Evolutionary conservation across 495 filamentous ascomycete species (phyloP).

Genomic region (Podospora didyma): DNA sequence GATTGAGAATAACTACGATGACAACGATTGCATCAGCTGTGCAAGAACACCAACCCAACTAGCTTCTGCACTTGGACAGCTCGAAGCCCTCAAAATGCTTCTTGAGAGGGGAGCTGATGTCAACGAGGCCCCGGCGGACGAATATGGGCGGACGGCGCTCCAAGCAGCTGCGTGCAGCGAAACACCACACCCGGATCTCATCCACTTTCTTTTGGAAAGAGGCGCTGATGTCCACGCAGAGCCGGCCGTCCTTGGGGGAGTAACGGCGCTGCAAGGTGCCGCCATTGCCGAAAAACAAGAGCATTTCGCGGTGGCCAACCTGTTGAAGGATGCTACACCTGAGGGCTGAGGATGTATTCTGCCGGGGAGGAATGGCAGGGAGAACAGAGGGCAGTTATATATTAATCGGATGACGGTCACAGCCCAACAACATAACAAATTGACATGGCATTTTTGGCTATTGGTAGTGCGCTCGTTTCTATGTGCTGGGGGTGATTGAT

Average conservation of each 20-base stretch:
- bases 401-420: too few species aligned
- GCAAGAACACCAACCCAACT: background rate
- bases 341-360: too few species aligned
- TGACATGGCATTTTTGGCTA: too few species aligned
- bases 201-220: slow-evolving; percentile 5
- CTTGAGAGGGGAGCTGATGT: slow-evolving; percentile 1
- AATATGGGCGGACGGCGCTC: slow-evolving; percentile 8
- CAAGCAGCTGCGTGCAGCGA: slow-evolving; percentile 1
- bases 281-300: too few species aligned
- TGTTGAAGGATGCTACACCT: too few species aligned
- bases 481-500: too few species aligned
- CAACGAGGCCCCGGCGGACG: slow-evolving; percentile 2
- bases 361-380: too few species aligned
- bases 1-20: too few species aligned
- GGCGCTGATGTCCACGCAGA: slow-evolving; percentile 11
- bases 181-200: background rate
- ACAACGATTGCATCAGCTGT: background rate
- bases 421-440: too few species aligned
- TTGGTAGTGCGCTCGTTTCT: too few species aligned
- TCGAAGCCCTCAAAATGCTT: slow-evolving; percentile 8
- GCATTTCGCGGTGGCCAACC: too few species aligned
- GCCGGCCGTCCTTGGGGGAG: background rate
- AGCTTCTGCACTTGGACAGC: slow-evolving; percentile 1
- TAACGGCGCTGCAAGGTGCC: slow-evolving; percentile 6
- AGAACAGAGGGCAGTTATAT: too few species aligned